These are phyloP conservation scores for Dillenia turbinata DNA, from an alignment of 164 flowering plant genomes.

Conservation along the genomic window DNA sequence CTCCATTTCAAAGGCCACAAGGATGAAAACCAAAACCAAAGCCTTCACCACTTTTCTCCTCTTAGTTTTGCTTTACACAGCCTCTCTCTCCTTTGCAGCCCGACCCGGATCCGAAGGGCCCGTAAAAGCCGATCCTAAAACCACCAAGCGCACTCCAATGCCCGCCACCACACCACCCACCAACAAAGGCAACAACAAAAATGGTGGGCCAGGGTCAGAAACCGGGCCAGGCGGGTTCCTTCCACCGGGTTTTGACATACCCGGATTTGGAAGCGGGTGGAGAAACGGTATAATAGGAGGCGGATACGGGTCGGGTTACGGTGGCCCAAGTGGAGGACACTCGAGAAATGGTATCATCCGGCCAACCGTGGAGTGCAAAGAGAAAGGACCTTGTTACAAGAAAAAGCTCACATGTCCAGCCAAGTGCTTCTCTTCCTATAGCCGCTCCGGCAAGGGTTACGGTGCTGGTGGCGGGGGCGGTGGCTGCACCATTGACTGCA, in stretches of 20 bases:
- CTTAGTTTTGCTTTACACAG: slow-evolving; percentile 24
- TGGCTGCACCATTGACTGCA: slow-evolving; percentile 92
- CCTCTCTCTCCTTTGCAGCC: slow-evolving; percentile 22
- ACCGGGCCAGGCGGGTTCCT: slow-evolving; percentile 25
- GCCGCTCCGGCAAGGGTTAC: slow-evolving; percentile 72
- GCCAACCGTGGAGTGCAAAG: slow-evolving; percentile 60
- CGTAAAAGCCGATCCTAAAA: slow-evolving; percentile 13
- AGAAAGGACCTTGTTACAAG: slow-evolving; percentile 68
- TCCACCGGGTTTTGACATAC: slow-evolving; percentile 45
- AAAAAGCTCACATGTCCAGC: slow-evolving; percentile 85
- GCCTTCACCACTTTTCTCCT: slow-evolving; percentile 18
- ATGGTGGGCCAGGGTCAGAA: slow-evolving; percentile 12
- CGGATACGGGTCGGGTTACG: slow-evolving; percentile 72
- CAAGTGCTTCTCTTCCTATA: slow-evolving; percentile 73
- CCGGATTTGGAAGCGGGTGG: slow-evolving; percentile 45
- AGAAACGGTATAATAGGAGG: slow-evolving; percentile 43
- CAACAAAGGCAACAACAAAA: slow-evolving; percentile 5
- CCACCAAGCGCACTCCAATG: slow-evolving; percentile 7
- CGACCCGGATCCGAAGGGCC: slow-evolving; percentile 21
- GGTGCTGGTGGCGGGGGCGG: slow-evolving; percentile 96
- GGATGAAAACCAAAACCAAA: slow-evolving; percentile 19
- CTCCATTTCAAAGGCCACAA: slow-evolving; percentile 3
- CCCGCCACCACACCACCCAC: slow-evolving; percentile 2
- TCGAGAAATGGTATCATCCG: slow-evolving; percentile 50
- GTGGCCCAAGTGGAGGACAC: slow-evolving; percentile 67